Evolutionary conservation across 2,329 filamentous ascomycete species (phyloP).

Genomic region (Capronia americana): DNA sequence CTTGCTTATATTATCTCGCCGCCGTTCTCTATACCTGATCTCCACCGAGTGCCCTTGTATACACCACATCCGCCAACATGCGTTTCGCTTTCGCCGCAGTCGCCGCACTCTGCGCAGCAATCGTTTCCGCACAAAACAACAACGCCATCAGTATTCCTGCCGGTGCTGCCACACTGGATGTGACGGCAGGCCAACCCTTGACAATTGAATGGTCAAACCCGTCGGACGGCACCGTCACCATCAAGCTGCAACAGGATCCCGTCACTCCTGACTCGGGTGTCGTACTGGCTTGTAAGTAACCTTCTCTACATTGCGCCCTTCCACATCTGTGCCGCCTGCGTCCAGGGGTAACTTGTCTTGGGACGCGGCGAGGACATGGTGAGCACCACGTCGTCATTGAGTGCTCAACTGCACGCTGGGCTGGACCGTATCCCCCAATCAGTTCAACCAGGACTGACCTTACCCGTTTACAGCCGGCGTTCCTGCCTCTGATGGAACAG

Average conservation of each 20-base stretch:
- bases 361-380: not conserved
- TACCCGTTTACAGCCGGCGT: slow-evolving; percentile 49
- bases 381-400: not conserved
- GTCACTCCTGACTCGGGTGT: slow-evolving; percentile 51
- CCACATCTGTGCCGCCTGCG: not conserved
- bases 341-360: not conserved
- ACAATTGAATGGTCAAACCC: slow-evolving; percentile 58
- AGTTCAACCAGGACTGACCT: not conserved
- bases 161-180: slow-evolving; percentile 47
- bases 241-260: slow-evolving; percentile 54
- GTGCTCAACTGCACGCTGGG: not conserved
- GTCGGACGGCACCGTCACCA: slow-evolving; percentile 57
- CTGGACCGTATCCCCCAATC: not conserved
- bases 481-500: slow-evolving; percentile 55
- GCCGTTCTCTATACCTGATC: slow-evolving; percentile 1
- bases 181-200: slow-evolving; percentile 55
- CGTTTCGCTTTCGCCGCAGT: slow-evolving; percentile 52
- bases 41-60: slow-evolving; percentile 4
- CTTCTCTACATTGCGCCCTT: not conserved
- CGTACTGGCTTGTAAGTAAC: slow-evolving; percentile 52
- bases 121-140: slow-evolving; percentile 53
- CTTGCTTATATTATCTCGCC: slow-evolving; percentile 1
- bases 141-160: slow-evolving; percentile 59
- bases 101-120: slow-evolving; percentile 53
- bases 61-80: slow-evolving; percentile 47